Percentiles rank a stretch among this genome's conserved stretches.
These are phyloP conservation scores for Hortiboletus flavorubellus DNA, from an alignment of 768 basidiomycete genomes.

Conservation along the genomic window DNA sequence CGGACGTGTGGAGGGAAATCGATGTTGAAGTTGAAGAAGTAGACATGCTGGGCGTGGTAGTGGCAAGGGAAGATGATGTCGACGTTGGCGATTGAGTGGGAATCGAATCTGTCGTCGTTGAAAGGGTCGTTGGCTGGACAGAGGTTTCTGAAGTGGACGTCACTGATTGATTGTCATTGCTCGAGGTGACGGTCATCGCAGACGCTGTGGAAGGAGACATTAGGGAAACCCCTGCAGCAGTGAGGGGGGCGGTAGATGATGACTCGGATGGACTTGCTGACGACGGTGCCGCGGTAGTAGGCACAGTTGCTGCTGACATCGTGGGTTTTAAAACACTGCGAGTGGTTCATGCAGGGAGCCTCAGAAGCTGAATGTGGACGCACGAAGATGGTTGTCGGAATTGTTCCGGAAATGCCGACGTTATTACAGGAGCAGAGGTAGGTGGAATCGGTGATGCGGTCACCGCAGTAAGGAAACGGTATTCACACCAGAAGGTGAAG, in stretches of 20 bases:
- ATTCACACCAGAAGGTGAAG: slow-evolving; percentile 10
- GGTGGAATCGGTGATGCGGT: slow-evolving; percentile 15
- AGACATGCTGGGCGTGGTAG: slow-evolving; percentile 1
- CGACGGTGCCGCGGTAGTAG: slow-evolving; percentile 8
- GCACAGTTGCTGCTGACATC: slow-evolving; percentile 11
- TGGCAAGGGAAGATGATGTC: slow-evolving; percentile 5
- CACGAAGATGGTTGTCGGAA: slow-evolving; percentile 20
- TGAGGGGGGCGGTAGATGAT: slow-evolving; percentile 4
- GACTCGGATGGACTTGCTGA: slow-evolving; percentile 14
- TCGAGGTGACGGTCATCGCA: slow-evolving; percentile 15
- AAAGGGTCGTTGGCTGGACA: slow-evolving; percentile 18
- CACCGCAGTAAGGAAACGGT: slow-evolving; percentile 24
- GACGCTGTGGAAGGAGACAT: slow-evolving; percentile 15
- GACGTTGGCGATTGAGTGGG: slow-evolving; percentile 11
- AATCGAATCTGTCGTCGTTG: slow-evolving; percentile 12
- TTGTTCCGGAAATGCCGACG: slow-evolving; percentile 9
- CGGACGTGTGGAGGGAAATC: slow-evolving; percentile 12
- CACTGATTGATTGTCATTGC: slow-evolving; percentile 15
- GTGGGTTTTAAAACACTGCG: slow-evolving; percentile 11
- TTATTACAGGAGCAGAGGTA: slow-evolving; percentile 10
- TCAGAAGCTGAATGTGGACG: slow-evolving; percentile 14
- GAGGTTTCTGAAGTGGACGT: slow-evolving; percentile 19
- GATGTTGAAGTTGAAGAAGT: slow-evolving; percentile 18
- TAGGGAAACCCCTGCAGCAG: slow-evolving; percentile 6
- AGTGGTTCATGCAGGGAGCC: slow-evolving; percentile 13